Base-by-base conservation (phyloP, 73 alveolate genomes). In the Tetrahymena thermophila region DNA sequence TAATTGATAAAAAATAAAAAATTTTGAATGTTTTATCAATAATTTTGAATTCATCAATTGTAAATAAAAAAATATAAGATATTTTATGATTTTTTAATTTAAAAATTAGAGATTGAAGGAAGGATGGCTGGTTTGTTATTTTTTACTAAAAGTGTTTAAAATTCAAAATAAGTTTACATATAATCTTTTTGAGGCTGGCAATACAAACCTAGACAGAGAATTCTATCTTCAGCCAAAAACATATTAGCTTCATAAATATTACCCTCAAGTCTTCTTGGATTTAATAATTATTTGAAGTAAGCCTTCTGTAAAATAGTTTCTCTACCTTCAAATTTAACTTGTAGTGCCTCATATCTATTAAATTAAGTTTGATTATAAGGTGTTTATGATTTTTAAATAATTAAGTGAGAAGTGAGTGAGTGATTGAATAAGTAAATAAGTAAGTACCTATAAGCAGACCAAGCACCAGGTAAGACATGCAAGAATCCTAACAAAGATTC, bases 221-320 rank as follows among this genome's bases (percentile, higher is more conserved):
- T 96, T 85, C 99, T 93, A 84, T 97, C 98, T 94, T 97, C 99
- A 21, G 99, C 99, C 28, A 97, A 93, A 71, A 89, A 97, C 96
- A 96, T 96, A 93, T 97, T 97, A 21, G 97, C 97, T 85, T 95
- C 97, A 15, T 56, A 43, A 23, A 95, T 43, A 89, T 85, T 89
- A 19, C 85, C 43, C 25, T 95, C 85, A 85, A 85, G 83, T 55
- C 94, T 85, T 44, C 93, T 93, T 15, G 93, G 57, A 34, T 95
- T 94, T 56, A 95, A 35, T 56, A 95, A 94, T 95, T 95, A 58
- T 57, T 93, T 95, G 37, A 95, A 95, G 84, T 95, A 95, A 19
- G 43, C 35, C 50, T 95, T 85, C 15, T 85, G 35, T 42, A 95
- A 85, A 50, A 85, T 95, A 21, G 71, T 35, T 85, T 85, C 93